Evolutionary conservation across 148 eudicot species (phyloP).

Genomic region (Selenicereus undatus): DNA sequence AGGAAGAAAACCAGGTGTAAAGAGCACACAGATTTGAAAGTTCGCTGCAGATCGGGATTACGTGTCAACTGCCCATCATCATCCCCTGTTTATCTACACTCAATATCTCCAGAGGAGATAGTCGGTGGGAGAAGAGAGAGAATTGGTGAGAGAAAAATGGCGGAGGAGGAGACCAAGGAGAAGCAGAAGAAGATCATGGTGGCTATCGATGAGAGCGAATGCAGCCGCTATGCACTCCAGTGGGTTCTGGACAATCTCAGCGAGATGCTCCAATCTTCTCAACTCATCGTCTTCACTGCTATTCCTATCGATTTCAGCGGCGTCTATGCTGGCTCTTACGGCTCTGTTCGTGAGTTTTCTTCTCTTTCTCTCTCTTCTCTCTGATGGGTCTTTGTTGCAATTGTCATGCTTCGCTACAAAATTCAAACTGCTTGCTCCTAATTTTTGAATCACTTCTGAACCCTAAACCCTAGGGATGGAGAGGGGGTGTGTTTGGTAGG

Average conservation of each 20-base stretch:
- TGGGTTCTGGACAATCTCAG: constrained; percentile 53
- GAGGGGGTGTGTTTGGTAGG: too few species aligned
- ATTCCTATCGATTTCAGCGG: constrained; percentile 41
- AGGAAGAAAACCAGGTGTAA: neutral
- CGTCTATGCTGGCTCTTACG: constrained; percentile 44
- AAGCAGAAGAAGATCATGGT: constrained; percentile 42
- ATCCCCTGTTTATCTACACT: neutral
- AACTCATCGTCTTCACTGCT: constrained; percentile 42
- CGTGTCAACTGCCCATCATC: neutral
- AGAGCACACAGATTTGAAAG: neutral
- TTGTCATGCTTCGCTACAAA: neutral
- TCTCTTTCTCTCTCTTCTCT: neutral
- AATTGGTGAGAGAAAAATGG: neutral
- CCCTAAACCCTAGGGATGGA: too few species aligned
- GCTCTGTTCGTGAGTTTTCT: constrained; percentile 38
- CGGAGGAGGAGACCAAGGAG: constrained; percentile 8
- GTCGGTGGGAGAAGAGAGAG: too few species aligned
- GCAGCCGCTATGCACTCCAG: constrained; percentile 40
- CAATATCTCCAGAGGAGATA: too few species aligned
- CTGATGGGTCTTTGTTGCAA: neutral
- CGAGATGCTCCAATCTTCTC: constrained; percentile 17
- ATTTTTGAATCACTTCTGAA: too few species aligned
- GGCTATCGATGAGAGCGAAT: constrained; percentile 57
- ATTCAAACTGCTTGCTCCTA: too few species aligned
- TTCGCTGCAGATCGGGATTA: neutral